These are phyloP conservation scores for Chimonanthus salicifolius DNA, from an alignment of 164 flowering plant genomes.

Conservation along the genomic window DNA sequence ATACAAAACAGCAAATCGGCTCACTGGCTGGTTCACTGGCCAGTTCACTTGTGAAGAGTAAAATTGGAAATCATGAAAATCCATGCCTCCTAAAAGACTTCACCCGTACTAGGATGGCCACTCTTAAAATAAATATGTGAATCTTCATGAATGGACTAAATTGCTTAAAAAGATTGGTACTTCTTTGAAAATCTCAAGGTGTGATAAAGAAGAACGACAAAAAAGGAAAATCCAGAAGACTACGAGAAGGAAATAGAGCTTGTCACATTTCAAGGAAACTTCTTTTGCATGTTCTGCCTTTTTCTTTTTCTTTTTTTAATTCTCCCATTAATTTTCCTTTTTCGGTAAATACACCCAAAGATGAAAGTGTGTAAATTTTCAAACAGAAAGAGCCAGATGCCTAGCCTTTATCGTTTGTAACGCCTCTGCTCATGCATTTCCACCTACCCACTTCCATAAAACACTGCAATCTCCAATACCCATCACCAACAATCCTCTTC, in stretches of 20 bases:
- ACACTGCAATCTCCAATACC: conserved; percentile 3
- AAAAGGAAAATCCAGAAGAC: neutral
- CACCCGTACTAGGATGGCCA: too few species aligned
- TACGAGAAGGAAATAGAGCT: neutral
- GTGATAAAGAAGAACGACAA: neutral
- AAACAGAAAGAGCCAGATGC: conserved; percentile 3
- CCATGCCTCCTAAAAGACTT: too few species aligned
- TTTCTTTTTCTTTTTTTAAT: neutral
- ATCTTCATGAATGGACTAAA: neutral
- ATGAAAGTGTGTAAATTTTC: neutral
- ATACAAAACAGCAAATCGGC: too few species aligned
- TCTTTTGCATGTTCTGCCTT: neutral
- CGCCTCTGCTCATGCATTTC: conserved; percentile 8
- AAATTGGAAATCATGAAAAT: too few species aligned
- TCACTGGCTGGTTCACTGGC: too few species aligned
- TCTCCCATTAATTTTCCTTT: neutral
- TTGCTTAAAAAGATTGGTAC: too few species aligned
- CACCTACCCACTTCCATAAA: conserved; percentile 7
- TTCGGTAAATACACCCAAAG: neutral
- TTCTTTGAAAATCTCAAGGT: neutral
- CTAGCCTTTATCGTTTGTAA: neutral
- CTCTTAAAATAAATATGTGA: neutral
- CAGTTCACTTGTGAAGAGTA: too few species aligned
- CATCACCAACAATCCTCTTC: neutral
- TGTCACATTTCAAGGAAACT: neutral